Conservation (phyloP, 108 stramenopile genomes). For the Pseudonitzschia pungens region DNA sequence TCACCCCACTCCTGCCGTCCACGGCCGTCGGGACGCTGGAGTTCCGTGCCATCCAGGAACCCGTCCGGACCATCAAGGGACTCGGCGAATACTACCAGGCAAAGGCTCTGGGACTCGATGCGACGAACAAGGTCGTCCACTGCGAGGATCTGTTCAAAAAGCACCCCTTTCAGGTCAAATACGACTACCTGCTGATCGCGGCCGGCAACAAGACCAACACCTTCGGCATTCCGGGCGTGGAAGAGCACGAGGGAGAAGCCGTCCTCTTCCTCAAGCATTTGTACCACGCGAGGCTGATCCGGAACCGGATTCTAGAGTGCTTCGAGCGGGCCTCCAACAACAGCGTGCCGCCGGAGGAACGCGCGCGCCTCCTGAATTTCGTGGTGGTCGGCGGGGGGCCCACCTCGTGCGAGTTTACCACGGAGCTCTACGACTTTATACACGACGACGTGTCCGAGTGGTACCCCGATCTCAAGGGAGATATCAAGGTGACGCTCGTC, state of each 20-base stretch:
- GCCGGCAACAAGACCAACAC: constrained; percentile 91
- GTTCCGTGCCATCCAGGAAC: constrained; percentile 94
- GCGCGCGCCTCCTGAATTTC: constrained; percentile 87
- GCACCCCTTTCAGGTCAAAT: constrained; percentile 72
- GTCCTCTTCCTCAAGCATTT: constrained; percentile 96
- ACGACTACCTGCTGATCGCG: constrained; percentile 88
- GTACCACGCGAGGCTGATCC: constrained; percentile 90
- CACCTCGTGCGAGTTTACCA: constrained; percentile 92
- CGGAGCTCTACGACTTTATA: constrained; percentile 94
- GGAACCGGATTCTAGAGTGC: constrained; percentile 91
- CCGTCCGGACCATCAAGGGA: constrained; percentile 72
- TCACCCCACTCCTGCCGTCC: constrained; percentile 94
- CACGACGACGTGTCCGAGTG: constrained; percentile 75
- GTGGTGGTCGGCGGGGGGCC: constrained; percentile 98
- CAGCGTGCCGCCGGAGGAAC: constrained; percentile 60
- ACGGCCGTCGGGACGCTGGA: constrained; percentile 97
- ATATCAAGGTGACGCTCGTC: constrained; percentile 86
- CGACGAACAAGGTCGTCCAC: constrained; percentile 48
- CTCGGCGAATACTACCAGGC: constrained; percentile 80
- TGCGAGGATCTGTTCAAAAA: constrained; percentile 66
- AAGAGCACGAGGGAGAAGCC: constrained; percentile 63
- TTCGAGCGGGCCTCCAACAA: constrained; percentile 94
- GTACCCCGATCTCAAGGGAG: constrained; percentile 82
- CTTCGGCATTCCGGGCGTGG: constrained; percentile 30
- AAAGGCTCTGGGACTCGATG: constrained; percentile 70